phyloP scores from a whole-genome alignment of 805 yeast genomes.

The Myxozyma mucilagina region DNA sequence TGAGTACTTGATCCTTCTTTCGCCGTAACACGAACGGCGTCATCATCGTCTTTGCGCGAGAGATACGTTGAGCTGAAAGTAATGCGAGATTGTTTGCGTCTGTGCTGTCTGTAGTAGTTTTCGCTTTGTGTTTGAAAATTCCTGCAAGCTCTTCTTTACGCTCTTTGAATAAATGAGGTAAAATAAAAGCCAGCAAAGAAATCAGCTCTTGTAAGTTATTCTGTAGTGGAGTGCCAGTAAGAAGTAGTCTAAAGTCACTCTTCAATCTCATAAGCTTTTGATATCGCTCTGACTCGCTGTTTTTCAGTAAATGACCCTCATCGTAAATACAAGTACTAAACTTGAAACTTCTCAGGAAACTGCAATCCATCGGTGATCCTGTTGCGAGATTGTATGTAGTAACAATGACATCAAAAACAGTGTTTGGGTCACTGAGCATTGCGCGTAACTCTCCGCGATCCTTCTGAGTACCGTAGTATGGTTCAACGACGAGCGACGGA shows the following conservation, averaged over 20 bases:
- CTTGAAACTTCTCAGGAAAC: constrained; percentile 68
- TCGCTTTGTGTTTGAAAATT: constrained; percentile 84
- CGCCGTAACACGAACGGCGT: constrained; percentile 94
- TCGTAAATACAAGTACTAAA: constrained; percentile 92
- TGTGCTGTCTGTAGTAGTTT: constrained; percentile 57
- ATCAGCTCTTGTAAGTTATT: constrained; percentile 88
- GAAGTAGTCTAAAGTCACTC: constrained; percentile 78
- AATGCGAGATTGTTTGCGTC: constrained; percentile 65
- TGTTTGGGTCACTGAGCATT: constrained; percentile 54
- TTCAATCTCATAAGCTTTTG: constrained; percentile 77
- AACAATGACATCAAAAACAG: constrained; percentile 79
- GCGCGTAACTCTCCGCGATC: constrained; percentile 86
- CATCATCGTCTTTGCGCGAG: constrained; percentile 96
- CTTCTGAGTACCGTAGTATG: constrained; percentile 84
- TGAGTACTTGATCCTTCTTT: constrained; percentile 85
- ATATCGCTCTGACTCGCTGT: constrained; percentile 84
- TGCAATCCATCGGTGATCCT: constrained; percentile 77
- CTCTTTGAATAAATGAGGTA: constrained; percentile 78
- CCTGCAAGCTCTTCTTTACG: constrained; percentile 79
- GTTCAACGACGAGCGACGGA: constrained; percentile 77
- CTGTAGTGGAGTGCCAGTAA: constrained; percentile 97
- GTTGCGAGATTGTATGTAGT: constrained; percentile 93
- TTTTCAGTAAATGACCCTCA: constrained; percentile 96
- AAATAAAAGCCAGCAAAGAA: constrained; percentile 84
- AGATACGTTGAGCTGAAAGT: constrained; percentile 85